phyloP scores from a whole-genome alignment of 495 filamentous ascomycete genomes.

The Aspergillus baeticus region DNA sequence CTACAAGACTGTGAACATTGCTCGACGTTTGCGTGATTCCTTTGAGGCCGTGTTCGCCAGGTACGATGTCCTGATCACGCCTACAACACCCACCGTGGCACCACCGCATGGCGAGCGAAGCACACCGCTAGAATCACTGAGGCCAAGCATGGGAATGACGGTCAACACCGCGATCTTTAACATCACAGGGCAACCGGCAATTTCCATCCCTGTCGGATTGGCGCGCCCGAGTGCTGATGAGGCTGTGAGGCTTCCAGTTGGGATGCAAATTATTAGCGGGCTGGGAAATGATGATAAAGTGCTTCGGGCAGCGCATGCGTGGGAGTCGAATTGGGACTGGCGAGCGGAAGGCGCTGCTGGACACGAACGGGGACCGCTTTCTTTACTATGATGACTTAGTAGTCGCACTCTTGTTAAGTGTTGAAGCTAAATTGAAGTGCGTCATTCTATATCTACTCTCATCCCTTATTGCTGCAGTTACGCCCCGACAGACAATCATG shows the following conservation, averaged over 20 bases:
- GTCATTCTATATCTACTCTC: no score
- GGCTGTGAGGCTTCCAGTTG: constrained; percentile 41
- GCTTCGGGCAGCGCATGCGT: constrained; percentile 44
- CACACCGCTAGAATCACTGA: neutral
- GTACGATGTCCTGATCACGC: constrained; percentile 4
- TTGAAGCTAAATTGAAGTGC: no score
- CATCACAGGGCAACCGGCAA: neutral
- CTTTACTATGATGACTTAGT: no score
- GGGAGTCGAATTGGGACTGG: no score
- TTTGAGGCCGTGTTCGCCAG: constrained; percentile 25
- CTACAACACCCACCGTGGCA: neutral
- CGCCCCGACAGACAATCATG: no score
- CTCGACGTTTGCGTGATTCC: constrained; percentile 29
- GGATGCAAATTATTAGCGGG: constrained; percentile 50
- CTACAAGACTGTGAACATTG: constrained; percentile 28
- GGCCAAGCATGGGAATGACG: neutral
- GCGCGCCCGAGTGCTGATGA: constrained; percentile 7
- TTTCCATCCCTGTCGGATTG: constrained; percentile 11
- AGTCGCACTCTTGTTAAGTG: no score
- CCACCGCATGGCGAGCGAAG: neutral
- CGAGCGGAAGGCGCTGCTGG: no score
- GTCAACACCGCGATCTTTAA: constrained; percentile 8
- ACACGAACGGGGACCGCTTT: no score
- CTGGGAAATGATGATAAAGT: constrained; percentile 43
- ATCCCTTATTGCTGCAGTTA: no score